phyloP scores from a whole-genome alignment of 2,329 filamentous ascomycete genomes.

The Xylaria multiplex region DNA sequence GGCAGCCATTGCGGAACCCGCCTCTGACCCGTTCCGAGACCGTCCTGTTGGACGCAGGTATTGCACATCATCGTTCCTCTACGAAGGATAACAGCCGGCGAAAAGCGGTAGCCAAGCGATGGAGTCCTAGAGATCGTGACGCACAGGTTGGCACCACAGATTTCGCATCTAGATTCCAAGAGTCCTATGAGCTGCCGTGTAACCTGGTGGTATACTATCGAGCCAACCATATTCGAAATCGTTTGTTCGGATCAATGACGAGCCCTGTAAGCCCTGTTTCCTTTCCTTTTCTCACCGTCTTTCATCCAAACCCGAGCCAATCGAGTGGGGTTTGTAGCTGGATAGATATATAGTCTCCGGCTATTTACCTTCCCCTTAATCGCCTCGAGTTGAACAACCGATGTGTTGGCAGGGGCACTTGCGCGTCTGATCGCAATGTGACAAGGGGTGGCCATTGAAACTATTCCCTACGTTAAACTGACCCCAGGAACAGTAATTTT shows the following conservation, averaged over 20 bases:
- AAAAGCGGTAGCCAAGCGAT: slow-evolving; percentile 18
- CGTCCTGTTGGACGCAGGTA: slow-evolving; percentile 23
- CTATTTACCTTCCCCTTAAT: slow-evolving; percentile 15
- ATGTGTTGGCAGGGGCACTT: slow-evolving; percentile 34
- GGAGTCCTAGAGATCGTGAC: slow-evolving; percentile 32
- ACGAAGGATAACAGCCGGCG: slow-evolving; percentile 12
- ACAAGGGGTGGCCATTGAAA: slow-evolving; percentile 42
- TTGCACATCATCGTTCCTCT: slow-evolving; percentile 34
- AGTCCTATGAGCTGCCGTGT: slow-evolving; percentile 38
- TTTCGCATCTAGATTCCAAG: slow-evolving; percentile 30
- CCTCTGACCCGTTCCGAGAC: slow-evolving; percentile 41
- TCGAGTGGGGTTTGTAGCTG: slow-evolving; percentile 19
- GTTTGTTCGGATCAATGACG: slow-evolving; percentile 38
- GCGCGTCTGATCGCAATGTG: slow-evolving; percentile 39
- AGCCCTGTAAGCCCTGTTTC: slow-evolving; percentile 35
- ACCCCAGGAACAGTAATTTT: slow-evolving; percentile 9
- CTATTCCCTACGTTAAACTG: slow-evolving; percentile 19
- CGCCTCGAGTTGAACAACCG: slow-evolving; percentile 37
- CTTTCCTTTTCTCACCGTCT: slow-evolving; percentile 42
- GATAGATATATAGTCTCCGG: slow-evolving; percentile 22
- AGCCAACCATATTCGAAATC: slow-evolving; percentile 26
- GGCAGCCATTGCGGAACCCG: slow-evolving; percentile 43
- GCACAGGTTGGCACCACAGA: slow-evolving; percentile 33
- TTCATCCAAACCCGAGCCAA: slow-evolving; percentile 20
- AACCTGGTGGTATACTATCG: slow-evolving; percentile 37